Evolutionary conservation across 345 rosid genomes (phyloP), one percentile per base, ranked within the genome.

Genomic region (Rhodamnia rubescens): DNA sequence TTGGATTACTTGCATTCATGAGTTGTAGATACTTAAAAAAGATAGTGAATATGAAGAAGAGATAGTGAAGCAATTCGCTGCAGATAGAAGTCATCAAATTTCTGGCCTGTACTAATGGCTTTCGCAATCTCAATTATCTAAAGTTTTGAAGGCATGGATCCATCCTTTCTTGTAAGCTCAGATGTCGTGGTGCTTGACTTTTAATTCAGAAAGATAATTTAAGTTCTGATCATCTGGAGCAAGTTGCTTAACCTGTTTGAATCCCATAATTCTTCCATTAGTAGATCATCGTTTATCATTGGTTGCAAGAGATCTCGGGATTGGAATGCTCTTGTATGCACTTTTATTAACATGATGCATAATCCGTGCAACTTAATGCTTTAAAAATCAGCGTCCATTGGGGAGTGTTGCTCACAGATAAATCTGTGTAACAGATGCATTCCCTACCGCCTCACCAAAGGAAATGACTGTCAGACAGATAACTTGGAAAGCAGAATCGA

Each of bases 371-470:
- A 69, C 7, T 69, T 69, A 69, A 36, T 69, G 26, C 80, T 69
- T 64, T 64, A 64, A 29, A 59, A 59, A 42, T 29, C 75, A 61
- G 22, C 11, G 11, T 69, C 47, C 47, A 18, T 36, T 69, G 4
- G 47, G 22, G 22, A 69, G 10, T 56, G 40, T 44, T 84, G 26
- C 57, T 27, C 16, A 50, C 24, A 0, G 14, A 18, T 49, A 52
- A 52, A 21, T 82, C 40, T 82, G 58, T 51, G 53, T 49, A 52
- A 82, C 88, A 96, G 98, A 89, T 96, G 99, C 82, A 92, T 96
- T 89, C 99, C 98, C 24, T 95, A 92, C 90, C 91, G 94, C 64
- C 78, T 92, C 75, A 86, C 61, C 54, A 91, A 91, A 87, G 88
- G 81, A 29, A 92, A 86, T 52, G 91, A 82, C n/a, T 88, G 86